Conservation (phyloP, 2,329 filamentous ascomycete species). For the Trichoderma sp. region DNA sequence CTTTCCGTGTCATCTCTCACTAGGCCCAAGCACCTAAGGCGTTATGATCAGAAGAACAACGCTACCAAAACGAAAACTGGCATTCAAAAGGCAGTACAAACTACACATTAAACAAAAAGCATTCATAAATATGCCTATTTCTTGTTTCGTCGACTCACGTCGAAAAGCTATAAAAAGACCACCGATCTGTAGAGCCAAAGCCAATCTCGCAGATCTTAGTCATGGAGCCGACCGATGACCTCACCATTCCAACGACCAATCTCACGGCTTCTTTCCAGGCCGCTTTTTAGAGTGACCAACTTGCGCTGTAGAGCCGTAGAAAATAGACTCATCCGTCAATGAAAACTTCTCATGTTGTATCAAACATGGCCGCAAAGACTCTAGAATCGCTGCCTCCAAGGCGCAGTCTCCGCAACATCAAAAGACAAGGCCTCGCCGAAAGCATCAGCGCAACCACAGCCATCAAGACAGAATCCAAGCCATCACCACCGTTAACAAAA, state of each 20-base stretch:
- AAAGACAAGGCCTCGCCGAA: neutral
- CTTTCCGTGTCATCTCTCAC: conserved; percentile 48
- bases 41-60: neutral
- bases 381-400: neutral
- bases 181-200: neutral
- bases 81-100: neutral
- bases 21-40: conserved; percentile 41
- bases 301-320: neutral
- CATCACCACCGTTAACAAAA: neutral
- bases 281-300: neutral
- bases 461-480: neutral
- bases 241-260: neutral
- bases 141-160: neutral
- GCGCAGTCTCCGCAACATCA: conserved; percentile 30
- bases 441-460: neutral
- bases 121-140: neutral
- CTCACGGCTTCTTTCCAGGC: neutral
- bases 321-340: neutral
- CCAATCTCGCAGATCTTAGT: conserved; percentile 7
- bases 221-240: conserved; percentile 7
- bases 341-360: neutral
- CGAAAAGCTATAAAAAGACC: neutral
- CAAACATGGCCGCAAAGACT: neutral
- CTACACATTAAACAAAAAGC: neutral
- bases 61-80: neutral